Evolutionary conservation across 1,284 basidiomycete genomes (phyloP), one percentile per base, ranked within the genome.

Genomic region (Microbotryomycetes sp.): DNA sequence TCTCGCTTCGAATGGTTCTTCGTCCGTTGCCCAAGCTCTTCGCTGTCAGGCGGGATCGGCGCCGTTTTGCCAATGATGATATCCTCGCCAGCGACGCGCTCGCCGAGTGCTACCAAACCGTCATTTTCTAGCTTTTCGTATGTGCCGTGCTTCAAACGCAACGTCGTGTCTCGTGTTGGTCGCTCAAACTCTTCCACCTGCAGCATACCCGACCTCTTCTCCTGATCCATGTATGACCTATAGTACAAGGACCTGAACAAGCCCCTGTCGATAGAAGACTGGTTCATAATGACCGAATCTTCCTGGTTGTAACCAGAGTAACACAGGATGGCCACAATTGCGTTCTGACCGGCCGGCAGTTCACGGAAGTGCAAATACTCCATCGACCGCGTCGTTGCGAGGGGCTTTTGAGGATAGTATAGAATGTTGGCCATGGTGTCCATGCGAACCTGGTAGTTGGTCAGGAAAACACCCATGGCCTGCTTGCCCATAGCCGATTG

Each of bases 281-380:
- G 94, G 76, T 98, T 98, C 94, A 98, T 97, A 77, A 99, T 98
- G 76, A 99, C 94, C 68, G 96, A 98, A 82, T 98, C 96, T 85
- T 98, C 96, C 78, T 98, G 96, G 77, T 99, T 98, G 79, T 98
- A 99, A 31, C 94, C 94, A 70, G 92, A 97, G 78, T 98, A 98
- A 74, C 93, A 97, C 55, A 98, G 80, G 74, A 99, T 98, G 4
- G 96, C 94, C 52, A 99, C 93, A 66, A 97, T 92, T 51, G 93
- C 92, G 74, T 99, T 98, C 56, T 97, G 92, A 21, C 94, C 96
- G 15, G 94, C 94, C 30, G 94, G 94, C 50, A 99, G 82, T 74
- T 98, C 93, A 71, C 92, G 84, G 85, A 98, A 99, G 73, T 90
- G 89, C 65, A 98, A 83, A 73, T 97, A 97, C 77, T 97, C 91